Conservation (phyloP, 768 basidiomycete genomes). For the Trametes cinnabarina region DNA sequence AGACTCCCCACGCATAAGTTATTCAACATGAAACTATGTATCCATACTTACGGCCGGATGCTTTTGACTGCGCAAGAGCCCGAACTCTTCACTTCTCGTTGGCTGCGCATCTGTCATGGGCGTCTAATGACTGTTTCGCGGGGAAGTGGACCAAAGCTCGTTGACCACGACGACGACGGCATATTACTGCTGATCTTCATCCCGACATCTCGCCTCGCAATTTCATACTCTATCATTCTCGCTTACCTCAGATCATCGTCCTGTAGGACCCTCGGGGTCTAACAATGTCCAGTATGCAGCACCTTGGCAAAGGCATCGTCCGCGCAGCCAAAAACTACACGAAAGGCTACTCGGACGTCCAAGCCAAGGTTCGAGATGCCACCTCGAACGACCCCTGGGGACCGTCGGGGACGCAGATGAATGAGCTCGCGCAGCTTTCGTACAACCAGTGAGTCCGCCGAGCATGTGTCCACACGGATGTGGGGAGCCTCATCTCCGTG, state of each 20-base stretch:
- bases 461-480: background rate
- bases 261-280: background rate
- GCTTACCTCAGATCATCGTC: background rate
- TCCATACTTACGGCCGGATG: no score
- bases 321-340: slow-evolving; percentile 95
- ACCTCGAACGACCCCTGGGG: slow-evolving; percentile 99
- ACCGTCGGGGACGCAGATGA: slow-evolving; percentile 97
- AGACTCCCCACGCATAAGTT: no score
- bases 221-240: background rate
- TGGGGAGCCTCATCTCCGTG: background rate
- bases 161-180: background rate
- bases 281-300: slow-evolving; percentile 50
- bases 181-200: background rate
- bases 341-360: slow-evolving; percentile 91
- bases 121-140: background rate
- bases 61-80: no score
- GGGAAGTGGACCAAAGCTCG: background rate
- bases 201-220: background rate
- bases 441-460: slow-evolving; percentile 82
- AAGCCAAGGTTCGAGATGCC: slow-evolving; percentile 94
- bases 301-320: slow-evolving; percentile 81
- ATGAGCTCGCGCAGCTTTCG: slow-evolving; percentile 94
- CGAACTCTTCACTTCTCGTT: no score
- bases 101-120: background rate
- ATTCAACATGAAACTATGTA: no score